Conservation (phyloP, 2,329 filamentous ascomycete species). For the Scytalidium lignicola region DNA sequence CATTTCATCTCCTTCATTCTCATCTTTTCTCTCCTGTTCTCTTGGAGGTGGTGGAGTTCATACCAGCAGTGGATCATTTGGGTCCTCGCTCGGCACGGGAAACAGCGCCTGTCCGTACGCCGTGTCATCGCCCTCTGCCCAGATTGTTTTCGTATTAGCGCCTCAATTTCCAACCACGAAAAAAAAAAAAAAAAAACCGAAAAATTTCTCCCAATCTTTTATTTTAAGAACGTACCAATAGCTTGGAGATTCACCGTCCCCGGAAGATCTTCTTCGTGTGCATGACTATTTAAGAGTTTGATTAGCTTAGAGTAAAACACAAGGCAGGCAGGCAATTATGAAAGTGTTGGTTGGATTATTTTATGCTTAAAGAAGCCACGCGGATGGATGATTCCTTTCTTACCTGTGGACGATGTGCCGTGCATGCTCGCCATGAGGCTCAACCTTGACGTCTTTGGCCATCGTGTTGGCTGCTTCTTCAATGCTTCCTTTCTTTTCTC, state of each 20-base stretch:
- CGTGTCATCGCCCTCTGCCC: conserved; percentile 51
- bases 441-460: background rate
- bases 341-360: too few species aligned
- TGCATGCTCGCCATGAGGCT: background rate
- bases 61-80: conserved; percentile 54
- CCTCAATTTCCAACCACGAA: too few species aligned
- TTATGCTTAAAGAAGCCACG: background rate
- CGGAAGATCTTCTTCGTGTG: conserved; percentile 49
- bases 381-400: background rate
- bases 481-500: too few species aligned
- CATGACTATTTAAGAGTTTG: too few species aligned
- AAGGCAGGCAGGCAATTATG: too few species aligned
- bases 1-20: background rate
- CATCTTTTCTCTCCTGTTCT: background rate
- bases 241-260: conserved; percentile 51
- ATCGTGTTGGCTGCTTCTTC: background rate
- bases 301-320: too few species aligned
- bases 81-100: conserved; percentile 55
- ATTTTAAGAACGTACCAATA: conserved; percentile 21
- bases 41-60: conserved; percentile 1
- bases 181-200: too few species aligned
- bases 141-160: background rate
- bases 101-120: conserved; percentile 56
- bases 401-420: background rate
- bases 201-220: too few species aligned